These are phyloP conservation scores for Cladophialophora chaetospira DNA, from an alignment of 2,329 filamentous ascomycete genomes.

Conservation along the genomic window DNA sequence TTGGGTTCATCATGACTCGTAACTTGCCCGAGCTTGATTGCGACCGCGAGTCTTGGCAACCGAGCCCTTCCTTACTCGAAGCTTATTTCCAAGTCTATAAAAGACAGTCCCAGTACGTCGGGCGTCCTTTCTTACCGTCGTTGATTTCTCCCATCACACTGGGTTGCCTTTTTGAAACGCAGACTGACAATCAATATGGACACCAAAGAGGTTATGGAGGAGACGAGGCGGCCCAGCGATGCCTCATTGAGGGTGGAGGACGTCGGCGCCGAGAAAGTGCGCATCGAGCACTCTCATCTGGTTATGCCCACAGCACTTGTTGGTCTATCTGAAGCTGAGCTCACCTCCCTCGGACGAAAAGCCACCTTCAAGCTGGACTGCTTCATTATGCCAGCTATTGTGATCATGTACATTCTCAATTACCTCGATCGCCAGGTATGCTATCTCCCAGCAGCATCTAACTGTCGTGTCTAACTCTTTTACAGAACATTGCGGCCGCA, in stretches of 20 bases:
- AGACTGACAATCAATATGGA: constrained; percentile 6
- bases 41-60: no score
- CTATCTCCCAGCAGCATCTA: not conserved
- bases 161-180: no score
- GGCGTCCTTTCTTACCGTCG: no score
- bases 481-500: constrained; percentile 59
- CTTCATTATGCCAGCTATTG: constrained; percentile 21
- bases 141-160: no score
- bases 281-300: constrained; percentile 15
- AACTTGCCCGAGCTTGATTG: no score
- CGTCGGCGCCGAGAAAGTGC: constrained; percentile 20
- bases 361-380: constrained; percentile 26
- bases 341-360: constrained; percentile 15
- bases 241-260: constrained; percentile 14
- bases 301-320: constrained; percentile 18
- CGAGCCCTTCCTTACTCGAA: no score
- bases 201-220: not conserved
- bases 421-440: constrained; percentile 58
- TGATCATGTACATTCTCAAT: constrained; percentile 47
- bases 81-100: no score
- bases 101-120: no score
- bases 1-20: no score
- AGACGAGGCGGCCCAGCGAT: not conserved
- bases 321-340: constrained; percentile 17
- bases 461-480: not conserved